These are phyloP conservation scores for Filobasidium floriforme DNA, from an alignment of 768 basidiomycete genomes.

Conservation along the genomic window DNA sequence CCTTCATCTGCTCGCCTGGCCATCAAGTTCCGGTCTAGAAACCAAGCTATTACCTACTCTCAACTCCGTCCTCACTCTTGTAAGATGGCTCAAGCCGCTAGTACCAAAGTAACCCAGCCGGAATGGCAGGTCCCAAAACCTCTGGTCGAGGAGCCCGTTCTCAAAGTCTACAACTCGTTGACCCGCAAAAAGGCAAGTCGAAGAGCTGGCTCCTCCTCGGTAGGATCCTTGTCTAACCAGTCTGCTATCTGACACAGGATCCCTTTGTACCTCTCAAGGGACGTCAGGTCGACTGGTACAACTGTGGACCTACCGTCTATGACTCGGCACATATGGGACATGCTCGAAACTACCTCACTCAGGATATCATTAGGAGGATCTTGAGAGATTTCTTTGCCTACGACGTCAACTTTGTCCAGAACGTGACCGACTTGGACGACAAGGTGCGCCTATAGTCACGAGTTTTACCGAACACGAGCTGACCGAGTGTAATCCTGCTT, in stretches of 20 bases:
- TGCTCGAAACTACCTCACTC: slow-evolving; percentile 94
- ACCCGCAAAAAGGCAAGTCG: slow-evolving; percentile 71
- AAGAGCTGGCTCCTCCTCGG: slow-evolving; percentile 18
- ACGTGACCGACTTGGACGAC: slow-evolving; percentile 98
- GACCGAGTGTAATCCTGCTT: not conserved
- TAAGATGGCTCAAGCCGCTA: slow-evolving; percentile 1
- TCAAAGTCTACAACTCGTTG: slow-evolving; percentile 86
- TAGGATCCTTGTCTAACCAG: not conserved
- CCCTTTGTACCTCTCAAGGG: slow-evolving; percentile 59
- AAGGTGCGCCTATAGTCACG: slow-evolving; percentile 55
- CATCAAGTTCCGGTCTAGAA: no score
- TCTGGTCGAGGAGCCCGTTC: slow-evolving; percentile 38
- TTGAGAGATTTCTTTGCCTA: slow-evolving; percentile 94
- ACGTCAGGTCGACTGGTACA: slow-evolving; percentile 68
- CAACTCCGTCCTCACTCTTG: not conserved
- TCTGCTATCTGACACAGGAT: slow-evolving; percentile 49
- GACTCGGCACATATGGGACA: slow-evolving; percentile 98
- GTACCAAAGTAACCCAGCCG: slow-evolving; percentile 28
- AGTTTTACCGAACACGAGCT: not conserved
- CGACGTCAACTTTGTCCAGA: slow-evolving; percentile 98
- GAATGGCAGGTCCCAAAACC: slow-evolving; percentile 62
- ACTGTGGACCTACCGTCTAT: slow-evolving; percentile 97
- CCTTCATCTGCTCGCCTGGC: no score
- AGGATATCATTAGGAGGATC: slow-evolving; percentile 82
- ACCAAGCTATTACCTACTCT: no score